Evolutionary conservation across 345 rosid species (phyloP), one percentile per base, ranked within the genome.

Genomic region (Populus alba): DNA sequence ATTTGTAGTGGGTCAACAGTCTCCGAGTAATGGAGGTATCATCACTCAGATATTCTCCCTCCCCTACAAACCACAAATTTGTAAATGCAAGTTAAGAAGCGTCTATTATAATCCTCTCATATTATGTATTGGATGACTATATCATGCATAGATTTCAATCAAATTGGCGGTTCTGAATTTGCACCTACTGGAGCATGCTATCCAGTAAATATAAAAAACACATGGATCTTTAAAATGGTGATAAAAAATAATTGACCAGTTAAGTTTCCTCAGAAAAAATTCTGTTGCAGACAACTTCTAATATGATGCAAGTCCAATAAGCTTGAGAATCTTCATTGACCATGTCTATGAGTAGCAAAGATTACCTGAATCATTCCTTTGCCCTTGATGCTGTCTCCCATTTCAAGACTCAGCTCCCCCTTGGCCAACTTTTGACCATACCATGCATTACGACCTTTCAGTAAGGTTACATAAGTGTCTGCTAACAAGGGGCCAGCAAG

Each of bases 311-410:
- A 74, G 74, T 55, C 70, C 37, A 35, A 15, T 37, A 27, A 31
- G 16, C 39, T 45, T 41, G 23, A 62, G 49, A 73, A 67, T n/a
- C 13, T 67, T n/a, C 6, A 75, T 65, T 16, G 37, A 43, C 22
- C 25, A 33, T 39, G 74, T 7, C 41, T 66, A n/a, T 12, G 61
- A 29, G 31, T 22, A 9, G 22, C 25, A 41, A 63, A 23, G 20
- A 66, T 47, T 25, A 96, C 99, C 98, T 96, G 99, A 89, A 96
- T 96, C 98, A 92, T 96, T 70, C 99, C 99, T 81, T 96, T 96
- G 29, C 99, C 98, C 25, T 85, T 90, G 79, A 96, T 94, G 73
- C 92, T 96, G 81, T 96, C 99, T 25, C 99, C 99, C 97, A 92
- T 92, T 68, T 94, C 98, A 71, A 90, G 85, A 78, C 77, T 96